phyloP scores from a whole-genome alignment of 306 rosid genomes.

The Prunus mume region DNA sequence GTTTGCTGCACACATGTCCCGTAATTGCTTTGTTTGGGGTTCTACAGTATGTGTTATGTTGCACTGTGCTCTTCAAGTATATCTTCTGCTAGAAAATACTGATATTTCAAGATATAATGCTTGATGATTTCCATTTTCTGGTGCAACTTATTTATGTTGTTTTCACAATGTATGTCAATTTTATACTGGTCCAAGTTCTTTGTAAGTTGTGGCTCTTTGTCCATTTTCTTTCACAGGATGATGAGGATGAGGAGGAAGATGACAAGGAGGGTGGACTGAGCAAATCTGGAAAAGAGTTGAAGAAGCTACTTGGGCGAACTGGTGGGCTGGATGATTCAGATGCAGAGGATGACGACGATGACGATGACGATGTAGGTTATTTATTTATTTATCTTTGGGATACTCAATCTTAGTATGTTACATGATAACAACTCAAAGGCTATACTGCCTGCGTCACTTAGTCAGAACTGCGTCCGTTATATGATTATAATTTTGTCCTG shows the following conservation, averaged over 20 bases:
- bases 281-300: constrained; percentile 94
- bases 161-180: neutral
- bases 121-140: neutral
- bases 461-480: neutral
- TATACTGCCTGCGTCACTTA: neutral
- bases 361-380: constrained; percentile 49
- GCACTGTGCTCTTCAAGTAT: neutral
- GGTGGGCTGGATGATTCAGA: constrained; percentile 79
- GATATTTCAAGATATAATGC: neutral
- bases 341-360: constrained; percentile 78
- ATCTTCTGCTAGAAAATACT: neutral
- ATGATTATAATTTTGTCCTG: neutral
- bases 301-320: constrained; percentile 76
- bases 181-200: neutral
- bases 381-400: neutral
- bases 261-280: constrained; percentile 88
- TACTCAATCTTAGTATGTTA: neutral
- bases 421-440: neutral
- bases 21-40: neutral
- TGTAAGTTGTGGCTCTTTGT: neutral
- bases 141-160: neutral
- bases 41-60: neutral
- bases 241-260: constrained; percentile 74
- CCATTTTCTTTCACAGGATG: constrained; percentile 48
- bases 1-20: constrained; percentile 30